These are phyloP conservation scores for Aspergillus uvarum DNA, from an alignment of 2,329 filamentous ascomycete species.

Conservation along the genomic window DNA sequence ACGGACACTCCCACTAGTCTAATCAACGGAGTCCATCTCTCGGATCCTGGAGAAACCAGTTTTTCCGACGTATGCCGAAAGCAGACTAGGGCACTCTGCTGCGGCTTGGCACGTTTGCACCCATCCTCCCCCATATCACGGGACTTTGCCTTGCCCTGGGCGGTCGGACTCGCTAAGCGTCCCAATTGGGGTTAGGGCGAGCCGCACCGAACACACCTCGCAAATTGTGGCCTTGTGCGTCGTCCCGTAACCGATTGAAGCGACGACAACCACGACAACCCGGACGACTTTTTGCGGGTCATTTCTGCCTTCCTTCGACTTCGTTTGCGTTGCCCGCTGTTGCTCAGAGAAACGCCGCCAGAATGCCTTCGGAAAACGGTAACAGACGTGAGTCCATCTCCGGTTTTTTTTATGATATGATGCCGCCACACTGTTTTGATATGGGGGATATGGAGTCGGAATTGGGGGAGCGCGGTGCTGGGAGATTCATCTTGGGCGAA, in stretches of 20 bases:
- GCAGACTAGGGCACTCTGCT: slow-evolving; percentile 17
- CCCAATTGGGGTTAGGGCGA: slow-evolving; percentile 38
- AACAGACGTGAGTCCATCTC: slow-evolving; percentile 73
- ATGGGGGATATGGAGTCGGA: slow-evolving; percentile 10
- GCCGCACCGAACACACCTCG: slow-evolving; percentile 37
- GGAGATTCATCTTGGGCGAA: slow-evolving; percentile 1
- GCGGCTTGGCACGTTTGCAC: not conserved
- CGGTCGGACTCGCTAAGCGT: slow-evolving; percentile 35
- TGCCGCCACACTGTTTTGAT: slow-evolving; percentile 13
- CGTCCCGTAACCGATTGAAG: slow-evolving; percentile 34
- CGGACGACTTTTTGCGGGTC: slow-evolving; percentile 43
- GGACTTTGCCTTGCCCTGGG: slow-evolving; percentile 38
- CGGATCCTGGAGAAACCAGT: slow-evolving; percentile 14
- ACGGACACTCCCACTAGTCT: not conserved
- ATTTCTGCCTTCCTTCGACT: slow-evolving; percentile 44
- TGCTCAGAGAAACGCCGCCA: slow-evolving; percentile 55
- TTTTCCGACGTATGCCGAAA: slow-evolving; percentile 7
- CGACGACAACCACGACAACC: slow-evolving; percentile 46
- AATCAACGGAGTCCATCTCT: slow-evolving; percentile 10
- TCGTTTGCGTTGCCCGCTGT: slow-evolving; percentile 42
- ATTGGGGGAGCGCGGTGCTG: not conserved
- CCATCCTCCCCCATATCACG: slow-evolving; percentile 24
- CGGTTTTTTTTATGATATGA: slow-evolving; percentile 16
- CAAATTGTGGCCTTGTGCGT: slow-evolving; percentile 41
- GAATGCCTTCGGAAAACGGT: slow-evolving; percentile 84